Conservation (phyloP, 129 eudicot species). For the Cynara cardunculus region DNA sequence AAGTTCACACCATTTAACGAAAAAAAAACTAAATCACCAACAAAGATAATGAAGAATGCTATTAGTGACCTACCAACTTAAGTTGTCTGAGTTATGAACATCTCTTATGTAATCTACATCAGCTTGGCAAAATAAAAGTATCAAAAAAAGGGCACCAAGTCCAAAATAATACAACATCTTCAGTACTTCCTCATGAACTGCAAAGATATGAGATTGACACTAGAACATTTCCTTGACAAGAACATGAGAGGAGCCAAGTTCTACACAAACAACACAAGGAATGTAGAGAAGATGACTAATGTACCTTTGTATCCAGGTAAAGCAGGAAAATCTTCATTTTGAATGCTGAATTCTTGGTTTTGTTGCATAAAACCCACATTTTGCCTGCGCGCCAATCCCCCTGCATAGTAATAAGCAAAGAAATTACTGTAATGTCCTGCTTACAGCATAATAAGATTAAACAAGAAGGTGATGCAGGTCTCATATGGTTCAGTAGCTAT, state of each 20-base stretch:
- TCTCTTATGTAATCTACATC: neutral
- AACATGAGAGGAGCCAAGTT: neutral
- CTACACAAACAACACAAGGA: constrained; percentile 1
- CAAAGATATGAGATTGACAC: neutral
- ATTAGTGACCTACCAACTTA: neutral
- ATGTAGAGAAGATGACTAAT: constrained; percentile 16
- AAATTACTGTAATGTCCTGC: neutral
- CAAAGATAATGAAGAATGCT: neutral
- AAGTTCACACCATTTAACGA: neutral
- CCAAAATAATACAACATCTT: constrained; percentile 7
- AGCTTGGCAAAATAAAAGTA: constrained; percentile 7
- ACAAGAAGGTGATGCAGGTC: neutral
- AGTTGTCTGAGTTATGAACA: neutral
- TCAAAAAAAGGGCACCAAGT: neutral
- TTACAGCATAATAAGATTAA: constrained; percentile 1
- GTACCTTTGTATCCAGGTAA: constrained; percentile 84
- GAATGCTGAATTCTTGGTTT: constrained; percentile 89
- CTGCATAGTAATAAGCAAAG: constrained; percentile 24
- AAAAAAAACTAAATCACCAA: neutral
- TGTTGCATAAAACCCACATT: constrained; percentile 74
- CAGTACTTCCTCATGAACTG: constrained; percentile 5
- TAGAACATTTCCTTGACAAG: neutral
- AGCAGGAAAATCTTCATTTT: constrained; percentile 90
- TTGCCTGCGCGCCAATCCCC: constrained; percentile 66
- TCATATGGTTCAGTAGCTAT: neutral